Base-by-base conservation (phyloP, 805 yeast species). In the Saccharomycopsis olivae region DNA sequence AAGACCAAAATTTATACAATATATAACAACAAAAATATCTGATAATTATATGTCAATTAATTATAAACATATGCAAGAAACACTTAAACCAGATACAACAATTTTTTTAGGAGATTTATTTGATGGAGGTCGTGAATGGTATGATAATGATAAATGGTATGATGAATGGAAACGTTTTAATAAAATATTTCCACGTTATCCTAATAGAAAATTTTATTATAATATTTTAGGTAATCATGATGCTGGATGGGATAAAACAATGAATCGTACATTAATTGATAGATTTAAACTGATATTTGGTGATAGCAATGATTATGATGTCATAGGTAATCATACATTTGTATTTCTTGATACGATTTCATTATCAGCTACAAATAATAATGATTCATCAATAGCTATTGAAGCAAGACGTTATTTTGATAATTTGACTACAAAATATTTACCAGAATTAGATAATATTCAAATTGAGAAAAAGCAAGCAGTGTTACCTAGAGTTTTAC, bases 111-210 rank as follows among this genome's bases (percentile, higher is more conserved):
- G 98, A 2, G 98, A 92, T 56, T 58, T 89, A 50, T 82, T 89
- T 55, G 98, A 92, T 59, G 96, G 96, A 10, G 97, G 97, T 0
- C 67, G 98, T 43, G 79, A 78, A 40, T 87, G 95, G 89, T 73
- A 71, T 29, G 75, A 73, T 46, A 68, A 68, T 25, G 63, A 67
- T 17, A 54, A 49, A 8, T 86, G 95, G 94, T 59, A 72, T 40
- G 60, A 65, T 11, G 97, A 92, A 57, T 78, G 69, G 51, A 52
- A 57, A 16, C 62, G 98, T 38, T 92, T 82, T 57, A 68, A 73
- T 47, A 47, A 56, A 1, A 71, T 92, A 3, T 89, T 83, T 57
- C 78, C 81, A 5, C 61, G 64, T 44, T 66, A 66, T 41, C 61
- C 68, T n/a, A 59, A 65, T 39, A 65, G 15, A 56, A 62, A 64